Evolutionary conservation across 495 filamentous ascomycete species (phyloP).

Genomic region (Bombardia bombarda): DNA sequence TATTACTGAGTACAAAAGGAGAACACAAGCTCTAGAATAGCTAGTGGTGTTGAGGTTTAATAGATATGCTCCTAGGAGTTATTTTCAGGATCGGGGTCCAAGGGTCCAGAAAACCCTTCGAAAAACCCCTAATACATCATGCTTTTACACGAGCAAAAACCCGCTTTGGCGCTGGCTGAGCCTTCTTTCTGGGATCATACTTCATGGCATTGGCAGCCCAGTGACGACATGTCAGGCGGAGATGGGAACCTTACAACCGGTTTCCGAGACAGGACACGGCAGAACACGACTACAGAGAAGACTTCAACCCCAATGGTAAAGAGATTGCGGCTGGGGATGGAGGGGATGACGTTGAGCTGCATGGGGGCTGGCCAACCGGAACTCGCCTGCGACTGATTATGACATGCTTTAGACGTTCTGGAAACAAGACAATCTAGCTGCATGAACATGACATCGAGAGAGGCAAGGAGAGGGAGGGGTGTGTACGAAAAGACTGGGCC

Average conservation of each 20-base stretch:
- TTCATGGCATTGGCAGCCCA: background rate
- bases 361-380: background rate
- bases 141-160: conserved; percentile 7
- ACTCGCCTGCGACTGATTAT: conserved; percentile 2
- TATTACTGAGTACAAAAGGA: background rate
- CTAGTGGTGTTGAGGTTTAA: conserved; percentile 11
- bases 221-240: conserved; percentile 19
- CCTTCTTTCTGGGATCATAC: too few species aligned
- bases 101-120: conserved; percentile 2
- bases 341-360: conserved; percentile 15
- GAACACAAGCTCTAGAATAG: background rate
- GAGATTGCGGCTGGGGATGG: background rate
- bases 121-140: conserved; percentile 20
- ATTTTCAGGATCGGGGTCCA: conserved; percentile 1
- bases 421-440: background rate
- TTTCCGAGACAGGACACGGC: background rate
- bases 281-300: too few species aligned
- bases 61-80: too few species aligned
- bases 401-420: conserved; percentile 18
- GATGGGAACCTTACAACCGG: background rate
- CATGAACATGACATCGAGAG: background rate
- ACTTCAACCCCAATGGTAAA: too few species aligned
- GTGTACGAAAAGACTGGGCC: background rate
- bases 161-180: background rate
- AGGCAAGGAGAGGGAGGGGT: background rate